Conservation (phyloP, 139 green algal genomes). For the Haematococcus lacustris region DNA sequence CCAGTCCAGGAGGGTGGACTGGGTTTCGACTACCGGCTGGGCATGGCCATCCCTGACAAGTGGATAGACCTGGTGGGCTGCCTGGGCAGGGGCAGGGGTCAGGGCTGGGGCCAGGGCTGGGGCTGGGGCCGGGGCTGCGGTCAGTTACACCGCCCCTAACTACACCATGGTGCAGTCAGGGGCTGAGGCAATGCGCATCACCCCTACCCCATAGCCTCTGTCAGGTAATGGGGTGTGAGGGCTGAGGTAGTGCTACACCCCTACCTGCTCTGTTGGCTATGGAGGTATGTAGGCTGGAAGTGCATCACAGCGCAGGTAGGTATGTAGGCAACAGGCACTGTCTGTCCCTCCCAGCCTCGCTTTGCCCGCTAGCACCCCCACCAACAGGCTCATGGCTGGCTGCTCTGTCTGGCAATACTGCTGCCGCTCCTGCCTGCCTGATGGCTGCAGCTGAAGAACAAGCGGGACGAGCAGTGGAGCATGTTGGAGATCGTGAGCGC, state of each 20-base stretch:
- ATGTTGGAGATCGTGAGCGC: constrained; percentile 68
- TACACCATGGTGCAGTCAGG: no score
- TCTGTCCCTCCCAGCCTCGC: not conserved
- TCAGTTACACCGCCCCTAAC: no score
- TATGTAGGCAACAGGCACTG: not conserved
- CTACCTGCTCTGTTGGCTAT: not conserved
- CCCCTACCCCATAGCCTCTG: no score
- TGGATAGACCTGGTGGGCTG: constrained; percentile 67
- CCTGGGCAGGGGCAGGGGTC: not conserved
- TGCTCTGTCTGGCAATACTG: not conserved
- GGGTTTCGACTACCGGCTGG: constrained; percentile 89
- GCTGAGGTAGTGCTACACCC: not conserved
- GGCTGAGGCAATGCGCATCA: no score
- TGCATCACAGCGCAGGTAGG: no score
- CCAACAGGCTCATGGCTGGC: not conserved
- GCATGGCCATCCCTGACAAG: constrained; percentile 89
- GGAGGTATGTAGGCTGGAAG: not conserved
- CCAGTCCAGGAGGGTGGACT: constrained; percentile 80
- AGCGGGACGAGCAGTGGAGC: constrained; percentile 73
- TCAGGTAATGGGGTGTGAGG: no score
- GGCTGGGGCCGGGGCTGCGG: no score
- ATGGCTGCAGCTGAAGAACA: constrained; percentile 46
- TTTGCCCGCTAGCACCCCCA: not conserved
- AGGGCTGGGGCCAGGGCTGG: not conserved
- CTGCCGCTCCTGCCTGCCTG: not conserved